Evolutionary conservation across 352 stramenopile genomes (phyloP), one percentile per base, ranked within the genome.

Genomic region (Saprolegnia diclina): DNA sequence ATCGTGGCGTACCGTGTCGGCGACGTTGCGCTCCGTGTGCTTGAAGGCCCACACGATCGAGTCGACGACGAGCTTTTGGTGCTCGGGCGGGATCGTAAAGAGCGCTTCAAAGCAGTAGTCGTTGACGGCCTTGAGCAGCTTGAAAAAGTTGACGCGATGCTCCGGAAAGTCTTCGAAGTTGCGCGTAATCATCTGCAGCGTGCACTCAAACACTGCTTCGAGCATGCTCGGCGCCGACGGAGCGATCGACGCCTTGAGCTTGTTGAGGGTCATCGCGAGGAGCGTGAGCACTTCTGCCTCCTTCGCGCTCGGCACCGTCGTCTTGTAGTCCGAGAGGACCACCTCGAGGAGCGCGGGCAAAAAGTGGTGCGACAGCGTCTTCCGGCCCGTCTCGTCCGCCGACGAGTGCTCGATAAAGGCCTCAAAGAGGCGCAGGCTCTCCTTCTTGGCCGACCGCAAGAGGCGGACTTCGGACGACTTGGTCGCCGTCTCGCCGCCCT

Each of bases 31-130:
- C 76, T 99, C 97, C 22, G 96, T 99, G 78, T 99, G 97, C 82
- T 99, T 99, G 81, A 99, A 99, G 11, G 96, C 98, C 97, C 97
- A 99, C 57, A 99, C 97, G 71, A 99, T 95, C 55, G 92, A 97
- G 80, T 99, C 96, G 22, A 99, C 92, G 19, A 99, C 95, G 21
- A 99, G 86, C 79, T 99, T 99, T 78, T 99, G 96, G 69, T 99
- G 93, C 66, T 98, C 94, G 37, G 91, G 78, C 22, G 96, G 94
- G 56, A 99, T 98, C 63, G 88, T 95, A 78, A 99, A 99, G 48
- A 99, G 82, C 46, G 95, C 92, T 55, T 96, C 82, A 67, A 99
- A 99, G 74, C 95, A 99, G 73, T 98, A 96, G 46, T 94, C 87
- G 64, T 97, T 97, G 50, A 98, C 89, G 7, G 90, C 90, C 72